A percentile compares a stretch with the other conserved stretches of the same genome.
Evolutionary conservation across 148 eudicot species (phyloP).

Genomic region (Diospyros lotus): DNA sequence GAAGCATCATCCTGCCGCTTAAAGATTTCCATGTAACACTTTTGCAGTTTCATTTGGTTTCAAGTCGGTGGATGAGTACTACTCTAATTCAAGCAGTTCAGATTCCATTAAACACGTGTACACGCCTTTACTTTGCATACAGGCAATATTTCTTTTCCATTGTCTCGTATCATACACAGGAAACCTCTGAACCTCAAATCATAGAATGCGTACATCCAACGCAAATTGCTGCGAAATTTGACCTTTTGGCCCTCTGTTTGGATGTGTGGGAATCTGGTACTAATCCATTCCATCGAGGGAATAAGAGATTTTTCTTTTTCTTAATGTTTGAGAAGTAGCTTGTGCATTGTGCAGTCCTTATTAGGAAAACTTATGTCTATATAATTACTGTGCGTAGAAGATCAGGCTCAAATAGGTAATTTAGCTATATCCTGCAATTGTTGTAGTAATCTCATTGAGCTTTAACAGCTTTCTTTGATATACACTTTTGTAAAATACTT

Average conservation of each 20-base stretch:
- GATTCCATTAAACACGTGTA: slow-evolving; percentile 68
- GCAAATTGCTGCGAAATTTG: too few relatives aligned
- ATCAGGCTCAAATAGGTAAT: not conserved
- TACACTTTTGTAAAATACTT: not conserved
- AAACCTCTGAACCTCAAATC: not conserved
- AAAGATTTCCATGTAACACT: slow-evolving; percentile 12
- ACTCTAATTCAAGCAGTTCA: slow-evolving; percentile 80
- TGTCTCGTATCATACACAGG: not conserved
- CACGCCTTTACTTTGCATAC: slow-evolving; percentile 85
- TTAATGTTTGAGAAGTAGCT: not conserved
- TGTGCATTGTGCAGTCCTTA: not conserved
- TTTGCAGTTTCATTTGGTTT: slow-evolving; percentile 93
- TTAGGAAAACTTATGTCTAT: not conserved
- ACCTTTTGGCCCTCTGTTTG: too few relatives aligned
- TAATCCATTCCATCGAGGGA: not conserved
- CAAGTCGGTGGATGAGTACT: slow-evolving; percentile 96
- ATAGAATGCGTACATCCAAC: not conserved
- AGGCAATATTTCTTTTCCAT: slow-evolving; percentile 37
- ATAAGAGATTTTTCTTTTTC: not conserved
- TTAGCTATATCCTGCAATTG: not conserved
- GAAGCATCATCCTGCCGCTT: slow-evolving; percentile 6
- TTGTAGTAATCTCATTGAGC: not conserved
- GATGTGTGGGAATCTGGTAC: not conserved
- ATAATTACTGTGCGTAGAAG: too few relatives aligned
- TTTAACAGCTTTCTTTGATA: not conserved